Evolutionary conservation across 2,329 filamentous ascomycete species (phyloP), one percentile per base, ranked within the genome.

Genomic region (Trichoderma pleuroti): DNA sequence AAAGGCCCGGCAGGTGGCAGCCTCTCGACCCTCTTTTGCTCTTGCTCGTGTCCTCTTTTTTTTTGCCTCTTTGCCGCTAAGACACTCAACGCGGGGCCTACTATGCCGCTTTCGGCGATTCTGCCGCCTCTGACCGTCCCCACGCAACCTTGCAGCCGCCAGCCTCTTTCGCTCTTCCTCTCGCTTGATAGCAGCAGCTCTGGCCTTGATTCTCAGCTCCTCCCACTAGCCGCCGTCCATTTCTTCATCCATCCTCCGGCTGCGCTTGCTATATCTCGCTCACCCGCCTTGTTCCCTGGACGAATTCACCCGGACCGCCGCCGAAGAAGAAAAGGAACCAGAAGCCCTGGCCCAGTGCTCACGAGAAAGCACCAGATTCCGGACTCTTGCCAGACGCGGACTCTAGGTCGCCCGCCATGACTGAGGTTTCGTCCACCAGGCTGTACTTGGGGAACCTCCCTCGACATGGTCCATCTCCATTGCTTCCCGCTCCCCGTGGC

Each of bases 361-460:
- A 26, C 49, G 65, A 52, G 39, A 52, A 42, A 28, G 39, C 30
- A n/a, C 21, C 26, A 56, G 34, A 61, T 24, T 34, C 62, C 42
- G 69, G 63, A 60, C 34, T 71, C 52, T 39, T n/a, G 18, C 34
- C 24, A 62, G 34, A 62, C 59, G 34, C 34, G 30, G 52, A 30
- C 62, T 52, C 42, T 34, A 61, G 68, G 74, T 71, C 5, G 59
- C 34, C 76, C 80, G 87, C 82, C 81, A 94, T 93, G 89, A 91
- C 90, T 78, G 93, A 97, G 85, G 95, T 98, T 76, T 97, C 94
- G 74, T 92, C 92, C 76, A 98, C 95, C 80, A 90, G 96, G 85
- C 92, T 98, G 77, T 99, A 98, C 86, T 86, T 98, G 85, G 95
- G 95, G 84, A 98, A 98, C 85, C 91, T 99, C 82, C 95, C 96